phyloP scores from a whole-genome alignment of 2,329 filamentous ascomycete genomes.

The Gyromitra esculenta region DNA sequence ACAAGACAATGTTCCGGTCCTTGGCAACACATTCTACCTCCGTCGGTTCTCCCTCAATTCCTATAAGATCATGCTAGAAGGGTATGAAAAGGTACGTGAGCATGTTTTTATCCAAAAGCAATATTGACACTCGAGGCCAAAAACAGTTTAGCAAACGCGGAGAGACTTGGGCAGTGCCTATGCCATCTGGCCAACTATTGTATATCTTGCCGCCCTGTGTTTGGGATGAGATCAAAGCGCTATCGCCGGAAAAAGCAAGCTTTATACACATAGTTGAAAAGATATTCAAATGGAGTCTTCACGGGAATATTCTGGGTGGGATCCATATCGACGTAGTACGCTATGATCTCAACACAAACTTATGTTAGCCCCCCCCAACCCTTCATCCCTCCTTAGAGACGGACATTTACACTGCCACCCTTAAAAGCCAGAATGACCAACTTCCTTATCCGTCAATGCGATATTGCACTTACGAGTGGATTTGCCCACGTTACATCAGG shows the following conservation, averaged over 20 bases:
- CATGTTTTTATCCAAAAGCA: neutral
- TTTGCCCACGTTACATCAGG: neutral
- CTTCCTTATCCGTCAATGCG: neutral
- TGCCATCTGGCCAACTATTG: neutral
- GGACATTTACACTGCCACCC: neutral
- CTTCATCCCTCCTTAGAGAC: neutral
- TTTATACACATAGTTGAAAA: slow-evolving; percentile 5
- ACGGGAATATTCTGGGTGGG: neutral
- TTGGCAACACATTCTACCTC: neutral
- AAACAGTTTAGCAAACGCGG: slow-evolving; percentile 4
- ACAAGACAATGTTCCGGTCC: slow-evolving; percentile 1
- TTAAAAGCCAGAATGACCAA: slow-evolving; percentile 7
- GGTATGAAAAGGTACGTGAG: neutral
- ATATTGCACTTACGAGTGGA: neutral
- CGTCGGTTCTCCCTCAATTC: neutral
- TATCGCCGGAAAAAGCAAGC: neutral
- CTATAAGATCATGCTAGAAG: neutral
- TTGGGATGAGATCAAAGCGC: slow-evolving; percentile 8
- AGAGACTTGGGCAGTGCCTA: neutral
- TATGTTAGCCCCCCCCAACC: neutral
- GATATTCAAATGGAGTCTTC: slow-evolving; percentile 4
- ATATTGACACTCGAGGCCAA: neutral
- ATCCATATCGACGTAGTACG: slow-evolving; percentile 4
- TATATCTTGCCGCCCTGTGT: slow-evolving; percentile 10
- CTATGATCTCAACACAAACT: neutral